Conservation (phyloP, 257 asterid species). For the Solanum arcanum region DNA sequence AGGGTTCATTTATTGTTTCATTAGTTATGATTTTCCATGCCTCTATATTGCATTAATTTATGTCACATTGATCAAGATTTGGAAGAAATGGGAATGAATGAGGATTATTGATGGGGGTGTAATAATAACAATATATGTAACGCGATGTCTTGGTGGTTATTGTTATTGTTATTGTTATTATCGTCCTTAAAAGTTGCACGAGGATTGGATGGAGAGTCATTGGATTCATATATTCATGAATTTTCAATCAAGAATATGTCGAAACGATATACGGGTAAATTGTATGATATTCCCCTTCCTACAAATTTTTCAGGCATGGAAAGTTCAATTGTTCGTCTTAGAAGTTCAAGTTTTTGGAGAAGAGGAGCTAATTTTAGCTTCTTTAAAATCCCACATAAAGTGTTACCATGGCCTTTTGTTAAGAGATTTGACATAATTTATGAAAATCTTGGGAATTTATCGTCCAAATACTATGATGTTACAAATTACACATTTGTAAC, state of each 20-base stretch:
- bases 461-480: conserved; percentile 45
- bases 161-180: not conserved
- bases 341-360: conserved; percentile 33
- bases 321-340: conserved; percentile 35
- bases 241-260: conserved; percentile 18
- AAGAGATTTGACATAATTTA: conserved; percentile 49
- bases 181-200: conserved; percentile 1
- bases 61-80: not conserved
- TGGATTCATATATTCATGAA: conserved; percentile 41
- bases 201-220: conserved; percentile 28
- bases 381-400: conserved; percentile 33
- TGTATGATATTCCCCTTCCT: conserved; percentile 45
- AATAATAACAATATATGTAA: conserved; percentile 2
- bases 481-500: conserved; percentile 38
- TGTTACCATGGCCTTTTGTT: conserved; percentile 42
- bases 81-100: conserved; percentile 6
- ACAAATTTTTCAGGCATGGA: conserved; percentile 39
- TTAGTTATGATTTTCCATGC: not conserved
- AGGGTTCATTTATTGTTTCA: not conserved
- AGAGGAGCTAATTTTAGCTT: conserved; percentile 33
- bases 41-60: not conserved
- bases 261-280: conserved; percentile 33
- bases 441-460: conserved; percentile 60
- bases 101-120: conserved; percentile 53
- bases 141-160: conserved; percentile 1